These are phyloP conservation scores for Eucalyptus globulus DNA, from an alignment of 345 rosid genomes.

Conservation along the genomic window DNA sequence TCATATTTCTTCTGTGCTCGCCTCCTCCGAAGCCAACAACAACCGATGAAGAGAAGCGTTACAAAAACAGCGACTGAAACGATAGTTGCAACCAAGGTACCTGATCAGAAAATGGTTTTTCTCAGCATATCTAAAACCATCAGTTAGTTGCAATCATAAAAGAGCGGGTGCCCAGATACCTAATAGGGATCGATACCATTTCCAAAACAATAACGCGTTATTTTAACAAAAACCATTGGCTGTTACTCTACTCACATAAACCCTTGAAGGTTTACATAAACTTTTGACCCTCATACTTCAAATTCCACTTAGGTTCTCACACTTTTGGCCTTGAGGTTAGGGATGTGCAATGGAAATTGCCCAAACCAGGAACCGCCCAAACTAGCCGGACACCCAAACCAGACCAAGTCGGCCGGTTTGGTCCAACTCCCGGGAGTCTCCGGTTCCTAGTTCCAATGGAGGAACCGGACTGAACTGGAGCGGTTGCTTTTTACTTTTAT, in stretches of 20 bases:
- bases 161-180: not conserved
- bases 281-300: not conserved
- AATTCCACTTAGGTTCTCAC: not conserved
- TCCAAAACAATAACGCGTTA: not conserved
- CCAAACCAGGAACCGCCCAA: fast-evolving
- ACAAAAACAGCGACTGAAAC: not conserved
- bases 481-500: no score
- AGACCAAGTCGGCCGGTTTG: no score
- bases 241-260: not conserved
- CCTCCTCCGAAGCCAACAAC: not conserved
- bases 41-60: not conserved
- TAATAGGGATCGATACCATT: not conserved
- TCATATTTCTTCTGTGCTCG: not conserved
- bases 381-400: no score
- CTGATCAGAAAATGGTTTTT: not conserved
- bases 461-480: no score
- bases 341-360: not conserved
- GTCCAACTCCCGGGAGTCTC: fast-evolving
- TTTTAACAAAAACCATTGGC: not conserved
- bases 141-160: not conserved
- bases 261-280: not conserved
- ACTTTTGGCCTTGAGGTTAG: not conserved
- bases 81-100: not conserved
- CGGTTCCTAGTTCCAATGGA: no score
- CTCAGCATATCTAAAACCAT: not conserved